Evolutionary conservation across 1,284 basidiomycete species (phyloP).

Genomic region (Malassezia brasiliensis): DNA sequence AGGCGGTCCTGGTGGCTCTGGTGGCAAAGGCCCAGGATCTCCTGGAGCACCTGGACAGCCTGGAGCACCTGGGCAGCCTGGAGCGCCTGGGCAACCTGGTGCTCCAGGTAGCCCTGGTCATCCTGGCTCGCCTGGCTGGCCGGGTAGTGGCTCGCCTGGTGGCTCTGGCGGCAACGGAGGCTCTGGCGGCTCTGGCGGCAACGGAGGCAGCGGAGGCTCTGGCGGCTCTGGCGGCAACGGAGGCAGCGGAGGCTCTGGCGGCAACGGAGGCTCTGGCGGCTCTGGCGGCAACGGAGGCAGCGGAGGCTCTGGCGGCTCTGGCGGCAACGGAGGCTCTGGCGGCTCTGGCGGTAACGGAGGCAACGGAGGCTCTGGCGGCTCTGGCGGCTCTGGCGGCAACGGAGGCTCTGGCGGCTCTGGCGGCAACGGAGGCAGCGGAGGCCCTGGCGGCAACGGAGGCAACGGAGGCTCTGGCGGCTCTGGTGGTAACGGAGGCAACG

Average conservation of each 20-base stretch:
- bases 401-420: background rate
- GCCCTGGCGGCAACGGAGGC: background rate
- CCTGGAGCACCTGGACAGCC: background rate
- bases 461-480: background rate
- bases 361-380: background rate
- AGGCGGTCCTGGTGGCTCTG: conserved; percentile 5
- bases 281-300: conserved; percentile 1
- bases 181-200: background rate
- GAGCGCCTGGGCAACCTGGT: background rate
- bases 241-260: background rate
- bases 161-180: background rate
- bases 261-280: background rate
- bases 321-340: conserved; percentile 7
- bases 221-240: conserved; percentile 5
- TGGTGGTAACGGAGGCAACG: background rate
- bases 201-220: no score
- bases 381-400: background rate
- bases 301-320: conserved; percentile 5
- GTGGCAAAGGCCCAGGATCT: background rate
- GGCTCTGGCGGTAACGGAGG: background rate
- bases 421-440: conserved; percentile 1
- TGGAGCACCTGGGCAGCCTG: no score
- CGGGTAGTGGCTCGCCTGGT: background rate
- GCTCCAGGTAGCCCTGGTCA: background rate
- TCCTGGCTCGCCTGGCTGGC: background rate